Base-by-base conservation (phyloP, 257 asterid species). In the Phtheirospermum japonicum region DNA sequence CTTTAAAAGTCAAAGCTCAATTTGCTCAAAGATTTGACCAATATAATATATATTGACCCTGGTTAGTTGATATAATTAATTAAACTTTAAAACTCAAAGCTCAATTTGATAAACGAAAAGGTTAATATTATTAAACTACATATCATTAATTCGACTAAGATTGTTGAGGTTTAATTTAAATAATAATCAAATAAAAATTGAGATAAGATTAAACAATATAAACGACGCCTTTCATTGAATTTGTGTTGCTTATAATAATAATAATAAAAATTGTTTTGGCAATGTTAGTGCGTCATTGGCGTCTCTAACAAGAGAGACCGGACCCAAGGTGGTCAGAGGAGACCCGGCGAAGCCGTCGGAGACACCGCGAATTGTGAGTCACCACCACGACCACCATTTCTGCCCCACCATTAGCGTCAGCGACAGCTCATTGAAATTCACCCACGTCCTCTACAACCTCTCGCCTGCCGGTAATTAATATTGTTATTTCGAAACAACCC, bases 361-460 rank as follows among this genome's bases (percentile, higher is more conserved):
- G 57, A 76, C 84, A 1, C 87, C 86, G 12, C 76, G 78, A 33
- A 71, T 71, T 11, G 75, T 62, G 56, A 61, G 80, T 74, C 80
- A 70, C 71, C 80, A 75, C 11, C 80, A 76, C 54, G 69, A 62
- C 39, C 76, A 62, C 69, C 81, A 70, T 46, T 53, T 75, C 59
- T 54, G 77, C 72, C 85, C 86, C 68, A 73, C 81, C 80, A 80
- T 78, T 51, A 71, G 60, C 64, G 78, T 76, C 67, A 83, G 85
- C 63, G 90, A 83, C 56, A 83, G 90, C 33, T 72, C 90, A 43
- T 61, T 83, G 72, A 83, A 83, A 60, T 83, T 83, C 75, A 83
- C 90, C 7, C 90, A 83, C 56, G 72, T 83, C 42, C 90, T 83
- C 46, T 80, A 83, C 79, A 83, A 83, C 73, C 83, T 83, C 46